A percentile compares a stretch with the other conserved stretches of the same genome.
Conservation (phyloP, 805 yeast species). For the Nakazawaea ishiwadae region DNA sequence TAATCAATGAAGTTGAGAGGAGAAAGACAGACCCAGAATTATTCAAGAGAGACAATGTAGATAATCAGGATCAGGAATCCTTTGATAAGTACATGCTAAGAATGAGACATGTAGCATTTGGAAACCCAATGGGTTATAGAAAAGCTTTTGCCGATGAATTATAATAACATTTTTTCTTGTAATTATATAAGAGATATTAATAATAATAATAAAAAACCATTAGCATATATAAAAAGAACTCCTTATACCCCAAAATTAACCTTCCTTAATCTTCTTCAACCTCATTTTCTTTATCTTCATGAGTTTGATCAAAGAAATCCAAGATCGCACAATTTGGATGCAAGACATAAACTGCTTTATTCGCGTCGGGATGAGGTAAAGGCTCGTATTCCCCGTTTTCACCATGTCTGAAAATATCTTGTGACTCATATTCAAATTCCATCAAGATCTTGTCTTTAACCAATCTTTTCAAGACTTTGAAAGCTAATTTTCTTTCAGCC, state of each 20-base stretch:
- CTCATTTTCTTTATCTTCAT: slow-evolving; percentile 6
- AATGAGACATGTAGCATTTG: slow-evolving; percentile 63
- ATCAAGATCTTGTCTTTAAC: slow-evolving; percentile 82
- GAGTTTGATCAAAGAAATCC: slow-evolving; percentile 50
- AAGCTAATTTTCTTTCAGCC: slow-evolving; percentile 64
- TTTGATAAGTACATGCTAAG: slow-evolving; percentile 22
- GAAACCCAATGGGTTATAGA: slow-evolving; percentile 68
- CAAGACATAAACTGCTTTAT: slow-evolving; percentile 41
- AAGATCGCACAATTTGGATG: slow-evolving; percentile 85
- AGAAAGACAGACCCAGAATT: slow-evolving; percentile 21
- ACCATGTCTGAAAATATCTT: slow-evolving; percentile 27
- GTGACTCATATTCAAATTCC: slow-evolving; percentile 49
- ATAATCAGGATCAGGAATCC: slow-evolving; percentile 16
- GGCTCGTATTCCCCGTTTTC: slow-evolving; percentile 10
- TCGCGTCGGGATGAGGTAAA: slow-evolving; percentile 19
- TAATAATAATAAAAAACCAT: background rate
- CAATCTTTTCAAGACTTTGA: slow-evolving; percentile 76
- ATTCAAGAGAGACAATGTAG: slow-evolving; percentile 20
- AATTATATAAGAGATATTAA: background rate
- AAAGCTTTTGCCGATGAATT: slow-evolving; percentile 54
- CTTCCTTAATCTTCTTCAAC: slow-evolving; percentile 4
- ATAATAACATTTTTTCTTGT: slow-evolving; percentile 15
- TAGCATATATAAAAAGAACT: background rate
- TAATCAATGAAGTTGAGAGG: slow-evolving; percentile 39
- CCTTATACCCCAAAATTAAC: background rate